Evolutionary conservation across 108 stramenopile genomes (phyloP), one percentile per base, ranked within the genome.

Genomic region (Asterionellopsis glacialis): DNA sequence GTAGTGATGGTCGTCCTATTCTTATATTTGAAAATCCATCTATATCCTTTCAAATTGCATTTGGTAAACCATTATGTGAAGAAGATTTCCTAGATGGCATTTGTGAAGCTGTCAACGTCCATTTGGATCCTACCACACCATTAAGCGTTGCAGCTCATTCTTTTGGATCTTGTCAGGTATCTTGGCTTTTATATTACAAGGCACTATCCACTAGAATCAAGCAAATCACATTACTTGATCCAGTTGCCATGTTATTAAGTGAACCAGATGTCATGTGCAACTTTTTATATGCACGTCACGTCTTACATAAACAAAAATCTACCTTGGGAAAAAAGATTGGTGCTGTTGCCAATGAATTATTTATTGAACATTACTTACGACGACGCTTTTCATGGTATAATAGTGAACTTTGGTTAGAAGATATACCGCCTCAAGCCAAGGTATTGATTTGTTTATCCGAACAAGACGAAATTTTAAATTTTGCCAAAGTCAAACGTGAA

Each of bases 341-440:
- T 16, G 21, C 21, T 5, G 47, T 48, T 4, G 47, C 47, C 19
- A 73, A 74, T 2, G 95, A 96, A 64, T 57, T 93, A 3, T 86
- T 83, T 45, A 90, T 87, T 41, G 82, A 89, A 47, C 65, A 83
- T 61, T 91, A 90, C 59, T 51, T 93, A 5, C 69, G 89, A 51
- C 65, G 95, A 40, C 81, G 93, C 49, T 96, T 96, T 74, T 77
- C 79, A n/a, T 93, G 91, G 90, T 91, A 93, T 70, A 90, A 91
- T 47, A 78, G 74, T 41, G 90, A 91, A 64, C 71, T 96, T 25
- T 93, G 90, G 90, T 61, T 93, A 33, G 81, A 90, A 43, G 91
- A 93, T 54, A 45, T 93, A 16, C 72, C 81, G 0, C 12, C 24
- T 3, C 27, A 79, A 41, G 69, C 65, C 11, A 55, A 76, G 12